Base-by-base conservation (phyloP, 495 filamentous ascomycete species). In the Aspergillus haitiensis region DNA sequence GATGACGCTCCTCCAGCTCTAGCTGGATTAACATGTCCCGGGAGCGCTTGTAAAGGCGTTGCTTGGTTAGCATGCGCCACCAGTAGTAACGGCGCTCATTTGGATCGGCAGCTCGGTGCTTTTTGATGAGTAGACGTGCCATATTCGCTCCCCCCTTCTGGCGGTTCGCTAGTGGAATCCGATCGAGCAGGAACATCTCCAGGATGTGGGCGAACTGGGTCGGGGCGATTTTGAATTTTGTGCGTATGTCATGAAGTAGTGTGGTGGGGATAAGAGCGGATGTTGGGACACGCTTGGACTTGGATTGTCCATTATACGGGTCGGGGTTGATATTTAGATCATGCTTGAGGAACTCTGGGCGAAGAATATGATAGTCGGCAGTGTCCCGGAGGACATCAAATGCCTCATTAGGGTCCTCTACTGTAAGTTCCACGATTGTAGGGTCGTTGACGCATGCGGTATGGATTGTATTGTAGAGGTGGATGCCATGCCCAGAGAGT, bases 321-420 rank as follows among this genome's bases (percentile, higher is more conserved):
- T 79, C 72, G 6, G 73, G 70, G 51, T 78, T 78, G 59, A 79
- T 72, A 61, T 74, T 75, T 50, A 82, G 63, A 11, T 74, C 63
- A 60, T 77, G 74, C 56, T 75, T 75, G 44, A 71, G 52, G 68
- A 81, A 74, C 61, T 78, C 75, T 13, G 73, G 70, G 16, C 61
- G 70, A 47, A 98, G 78, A 53, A 87, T 86, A 21, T 82, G 78
- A 42, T 93, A 81, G 69, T 99, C 94, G 59, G 86, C 86, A 37
- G 87, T 80, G 72, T 98, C 93, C 44, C 94, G 86, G 46, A 99
- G 79, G 57, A 92, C 86, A 70, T 97, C 92, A 64, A 99, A 99
- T 12, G 87, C 86, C 69, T 98, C 93, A 66, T 92, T 97, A 0
- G 94, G 94, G 65, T 98, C 93, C 73, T 99, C 94, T 16, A 99